Evolutionary conservation across 164 flowering plant species (phyloP).

Genomic region (Chimonanthus praecox): DNA sequence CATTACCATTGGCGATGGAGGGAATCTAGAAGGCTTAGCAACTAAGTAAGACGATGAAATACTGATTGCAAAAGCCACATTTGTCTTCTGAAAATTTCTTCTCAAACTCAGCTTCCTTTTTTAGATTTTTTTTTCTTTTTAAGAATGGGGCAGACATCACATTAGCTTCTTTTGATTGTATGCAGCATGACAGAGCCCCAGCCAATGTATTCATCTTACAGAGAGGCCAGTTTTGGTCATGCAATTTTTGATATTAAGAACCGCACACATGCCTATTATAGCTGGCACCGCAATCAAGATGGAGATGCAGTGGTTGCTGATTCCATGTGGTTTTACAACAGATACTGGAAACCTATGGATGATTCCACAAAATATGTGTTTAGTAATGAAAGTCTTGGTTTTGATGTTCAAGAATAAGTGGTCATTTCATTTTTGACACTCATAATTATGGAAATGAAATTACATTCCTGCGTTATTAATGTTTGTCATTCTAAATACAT

Average conservation of each 20-base stretch:
- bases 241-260: conserved; percentile 77
- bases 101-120: conserved; percentile 1
- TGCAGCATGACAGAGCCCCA: conserved; percentile 85
- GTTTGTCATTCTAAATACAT: too few relatives aligned
- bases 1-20: conserved; percentile 94
- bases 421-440: too few relatives aligned
- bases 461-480: too few relatives aligned
- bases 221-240: conserved; percentile 90
- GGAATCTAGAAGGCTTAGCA: conserved; percentile 78
- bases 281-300: conserved; percentile 82
- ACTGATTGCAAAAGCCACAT: background rate
- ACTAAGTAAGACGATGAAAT: conserved; percentile 34
- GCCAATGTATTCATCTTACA: conserved; percentile 70
- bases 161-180: too few relatives aligned
- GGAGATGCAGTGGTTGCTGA: conserved; percentile 61
- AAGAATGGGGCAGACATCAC: too few relatives aligned
- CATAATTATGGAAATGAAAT: too few relatives aligned
- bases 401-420: too few relatives aligned
- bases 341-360: conserved; percentile 29
- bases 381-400: too few relatives aligned
- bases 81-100: background rate
- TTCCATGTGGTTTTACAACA: conserved; percentile 54
- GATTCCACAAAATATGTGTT: too few relatives aligned
- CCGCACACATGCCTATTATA: conserved; percentile 64
- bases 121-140: too few relatives aligned